Conservation (phyloP, 176 grass and related monocot genomes). For the Tillandsia leiboldiana region DNA sequence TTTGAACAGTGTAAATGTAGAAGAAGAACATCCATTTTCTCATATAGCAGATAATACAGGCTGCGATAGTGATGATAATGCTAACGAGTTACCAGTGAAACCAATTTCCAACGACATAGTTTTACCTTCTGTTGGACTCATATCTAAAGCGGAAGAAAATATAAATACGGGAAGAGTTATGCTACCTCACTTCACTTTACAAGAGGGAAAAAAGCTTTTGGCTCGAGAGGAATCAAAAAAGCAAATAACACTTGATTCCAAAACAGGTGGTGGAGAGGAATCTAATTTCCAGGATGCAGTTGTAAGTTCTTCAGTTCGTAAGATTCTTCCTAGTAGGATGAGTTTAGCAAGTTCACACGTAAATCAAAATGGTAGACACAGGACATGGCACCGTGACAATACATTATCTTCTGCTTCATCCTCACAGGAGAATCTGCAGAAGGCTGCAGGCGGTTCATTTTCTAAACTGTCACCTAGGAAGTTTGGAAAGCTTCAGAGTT, state of each 20-base stretch:
- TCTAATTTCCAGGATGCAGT: constrained; percentile 21
- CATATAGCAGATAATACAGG: constrained; percentile 18
- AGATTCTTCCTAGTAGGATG: constrained; percentile 27
- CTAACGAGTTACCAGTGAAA: constrained; percentile 14
- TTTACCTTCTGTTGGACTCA: constrained; percentile 30
- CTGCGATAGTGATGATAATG: constrained; percentile 17
- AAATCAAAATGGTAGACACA: constrained; percentile 55
- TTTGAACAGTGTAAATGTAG: constrained; percentile 15
- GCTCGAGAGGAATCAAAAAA: constrained; percentile 23
- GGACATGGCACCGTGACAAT: constrained; percentile 74
- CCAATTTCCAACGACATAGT: constrained; percentile 21
- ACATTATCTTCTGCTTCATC: constrained; percentile 30
- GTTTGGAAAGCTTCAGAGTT: constrained; percentile 44
- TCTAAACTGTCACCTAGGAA: constrained; percentile 46
- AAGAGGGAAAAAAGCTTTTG: constrained; percentile 21
- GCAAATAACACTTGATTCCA: constrained; percentile 23
- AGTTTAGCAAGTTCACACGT: constrained; percentile 31
- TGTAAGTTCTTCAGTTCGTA: constrained; percentile 19
- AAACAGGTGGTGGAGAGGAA: constrained; percentile 23
- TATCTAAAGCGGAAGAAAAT: constrained; percentile 37
- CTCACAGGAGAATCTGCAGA: constrained; percentile 27
- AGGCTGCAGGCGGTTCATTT: constrained; percentile 27
- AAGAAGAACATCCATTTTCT: constrained; percentile 26
- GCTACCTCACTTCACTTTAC: constrained; percentile 12
- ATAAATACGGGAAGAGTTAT: constrained; percentile 27